A percentile compares a stretch with the other conserved stretches of the same genome.
Conservation (phyloP, 352 stramenopile species). For the Phytophthora cactorum region DNA sequence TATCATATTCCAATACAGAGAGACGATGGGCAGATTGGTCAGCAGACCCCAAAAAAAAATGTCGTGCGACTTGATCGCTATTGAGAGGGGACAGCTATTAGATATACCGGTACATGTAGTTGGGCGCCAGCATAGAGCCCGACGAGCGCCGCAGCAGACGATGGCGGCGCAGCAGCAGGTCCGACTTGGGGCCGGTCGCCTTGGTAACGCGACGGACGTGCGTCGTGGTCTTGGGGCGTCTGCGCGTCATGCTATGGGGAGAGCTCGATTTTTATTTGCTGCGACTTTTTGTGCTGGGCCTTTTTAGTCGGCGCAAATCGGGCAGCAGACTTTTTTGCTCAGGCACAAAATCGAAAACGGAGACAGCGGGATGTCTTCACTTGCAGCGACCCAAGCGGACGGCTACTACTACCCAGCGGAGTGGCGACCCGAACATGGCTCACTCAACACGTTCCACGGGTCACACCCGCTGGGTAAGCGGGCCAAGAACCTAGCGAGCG, state of each 20-base stretch:
- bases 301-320: not conserved
- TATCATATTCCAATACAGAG: conserved; percentile 11
- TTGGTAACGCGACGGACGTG: conserved; percentile 57
- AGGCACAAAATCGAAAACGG: not conserved
- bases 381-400: conserved; percentile 97
- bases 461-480: conserved; percentile 79
- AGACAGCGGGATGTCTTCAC: conserved; percentile 90
- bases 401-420: conserved; percentile 97
- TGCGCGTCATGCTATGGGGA: conserved; percentile 50
- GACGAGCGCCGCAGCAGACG: conserved; percentile 67
- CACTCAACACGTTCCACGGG: conserved; percentile 85
- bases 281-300: not conserved
- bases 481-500: conserved; percentile 71
- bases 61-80: conserved; percentile 5
- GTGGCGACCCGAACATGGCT: conserved; percentile 89
- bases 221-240: conserved; percentile 55
- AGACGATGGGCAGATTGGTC: not conserved
- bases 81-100: not conserved
- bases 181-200: conserved; percentile 35
- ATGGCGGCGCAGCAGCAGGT: conserved; percentile 66
- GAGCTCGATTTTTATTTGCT: conserved; percentile 11
- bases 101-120: conserved; percentile 51
- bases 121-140: conserved; percentile 74
- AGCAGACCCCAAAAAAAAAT: not conserved
- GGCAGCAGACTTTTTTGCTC: not conserved